Evolutionary conservation across 768 basidiomycete species (phyloP).

Genomic region (Serendipita indica): DNA sequence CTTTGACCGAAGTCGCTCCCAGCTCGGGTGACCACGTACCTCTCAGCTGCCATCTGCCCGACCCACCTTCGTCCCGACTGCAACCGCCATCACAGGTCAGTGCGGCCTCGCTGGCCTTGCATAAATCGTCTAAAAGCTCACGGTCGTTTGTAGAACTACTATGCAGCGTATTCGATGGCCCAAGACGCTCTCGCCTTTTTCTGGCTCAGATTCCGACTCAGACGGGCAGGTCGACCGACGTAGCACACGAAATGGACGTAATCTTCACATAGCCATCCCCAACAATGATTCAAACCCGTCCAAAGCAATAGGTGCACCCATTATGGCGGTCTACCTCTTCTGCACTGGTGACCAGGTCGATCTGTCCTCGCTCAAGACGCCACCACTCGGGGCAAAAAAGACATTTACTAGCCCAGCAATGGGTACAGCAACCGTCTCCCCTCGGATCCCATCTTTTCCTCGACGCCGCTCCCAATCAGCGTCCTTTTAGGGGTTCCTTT

Average conservation of each 20-base stretch:
- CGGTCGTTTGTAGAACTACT: background rate
- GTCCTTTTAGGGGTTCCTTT: slow-evolving; percentile 1
- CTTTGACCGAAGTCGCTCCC: background rate
- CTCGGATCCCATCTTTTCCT: background rate
- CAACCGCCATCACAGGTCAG: no score
- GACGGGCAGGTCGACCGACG: background rate
- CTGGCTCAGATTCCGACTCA: slow-evolving; percentile 6
- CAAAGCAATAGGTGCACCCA: background rate
- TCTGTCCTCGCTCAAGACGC: slow-evolving; percentile 5
- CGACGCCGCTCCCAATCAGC: background rate
- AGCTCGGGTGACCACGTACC: background rate
- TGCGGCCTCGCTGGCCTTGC: background rate
- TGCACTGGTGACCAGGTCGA: slow-evolving; percentile 6
- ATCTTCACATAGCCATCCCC: background rate
- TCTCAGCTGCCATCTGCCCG: background rate
- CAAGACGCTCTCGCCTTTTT: background rate
- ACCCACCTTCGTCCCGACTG: background rate
- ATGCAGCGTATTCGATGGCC: slow-evolving; percentile 8
- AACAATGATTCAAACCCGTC: background rate
- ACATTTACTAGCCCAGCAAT: background rate
- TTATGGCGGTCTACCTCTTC: slow-evolving; percentile 3
- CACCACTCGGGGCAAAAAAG: background rate
- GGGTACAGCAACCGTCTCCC: slow-evolving; percentile 1
- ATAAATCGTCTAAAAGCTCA: background rate
- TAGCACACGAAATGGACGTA: background rate